Base-by-base conservation (phyloP, 345 rosid species). In the Lenwebbia sp. region DNA sequence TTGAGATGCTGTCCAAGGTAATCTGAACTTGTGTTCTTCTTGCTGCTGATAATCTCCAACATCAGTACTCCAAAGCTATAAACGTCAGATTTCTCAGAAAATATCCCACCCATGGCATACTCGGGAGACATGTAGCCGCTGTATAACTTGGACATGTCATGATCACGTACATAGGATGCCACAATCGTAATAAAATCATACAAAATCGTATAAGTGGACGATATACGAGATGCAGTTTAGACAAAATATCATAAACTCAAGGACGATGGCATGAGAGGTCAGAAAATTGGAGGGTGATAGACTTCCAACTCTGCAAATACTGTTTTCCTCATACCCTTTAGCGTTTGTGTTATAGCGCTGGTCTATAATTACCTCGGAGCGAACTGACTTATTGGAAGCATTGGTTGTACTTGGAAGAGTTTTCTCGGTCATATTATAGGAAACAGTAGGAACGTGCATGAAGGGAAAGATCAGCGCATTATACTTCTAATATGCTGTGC, bases 81-180 rank as follows among this genome's bases (percentile, higher is more conserved):
- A 30, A 65, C 86, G 37, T 84, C 82, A 21, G 86, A 84, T 65
- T 84, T 84, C 86, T 58, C 86, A 10, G 58, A 84, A 52, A 62
- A 84, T 51, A 84, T 30, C 55, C 86, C 86, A 28, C 86, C 86
- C 55, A 84, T 62, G 40, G 81, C 86, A 84, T 65, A 65, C 55
- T 84, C 86, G 3, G 86, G 86, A 22, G 86, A 62, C 82, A 84
- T 84, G 28, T 84, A 65, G 62, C 86, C 60, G 15, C 86, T 84
- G 58, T 23, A 54, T 26, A 22, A 22, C 22, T 25, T 41, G 84
- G 53, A 83, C 60, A 53, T 54, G 56, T 54, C 22, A 54, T 54
- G 5, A 21, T 54, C 25, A 21, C 10, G 17, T 47, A 74, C 82
- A 28, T 4, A 74, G 3, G 44, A 33, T 30, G 25, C 49, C 49